Evolutionary conservation across 371 early-diverging fungal genomes (phyloP).

Genomic region (Mucor velutinosus): DNA sequence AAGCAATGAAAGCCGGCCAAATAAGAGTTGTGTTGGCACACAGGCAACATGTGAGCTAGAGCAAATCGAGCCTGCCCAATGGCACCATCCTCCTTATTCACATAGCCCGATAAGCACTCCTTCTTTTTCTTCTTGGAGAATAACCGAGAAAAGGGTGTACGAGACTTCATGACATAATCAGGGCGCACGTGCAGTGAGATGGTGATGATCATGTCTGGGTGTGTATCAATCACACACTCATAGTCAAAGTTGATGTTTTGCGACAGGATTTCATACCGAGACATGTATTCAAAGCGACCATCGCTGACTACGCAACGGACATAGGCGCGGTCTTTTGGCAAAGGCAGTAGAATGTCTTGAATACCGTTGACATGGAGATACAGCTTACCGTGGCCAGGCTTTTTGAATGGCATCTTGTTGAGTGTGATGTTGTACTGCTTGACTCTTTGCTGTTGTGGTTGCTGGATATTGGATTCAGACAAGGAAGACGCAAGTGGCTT

Average conservation of each 20-base stretch:
- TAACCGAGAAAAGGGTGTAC: constrained; percentile 34
- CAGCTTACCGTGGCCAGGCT: constrained; percentile 32
- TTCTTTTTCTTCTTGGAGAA: constrained; percentile 37
- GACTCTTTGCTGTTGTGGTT: not conserved
- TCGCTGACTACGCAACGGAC: constrained; percentile 53
- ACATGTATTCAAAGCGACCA: constrained; percentile 52
- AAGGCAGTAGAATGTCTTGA: constrained; percentile 40
- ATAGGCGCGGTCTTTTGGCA: constrained; percentile 47
- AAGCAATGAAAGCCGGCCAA: constrained; percentile 48
- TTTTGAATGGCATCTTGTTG: not conserved
- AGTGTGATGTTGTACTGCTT: not conserved
- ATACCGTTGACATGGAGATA: constrained; percentile 43
- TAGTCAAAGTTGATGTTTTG: constrained; percentile 34
- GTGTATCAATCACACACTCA: constrained; percentile 42
- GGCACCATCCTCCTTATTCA: constrained; percentile 47
- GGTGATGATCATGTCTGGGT: constrained; percentile 40
- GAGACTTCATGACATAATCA: constrained; percentile 40
- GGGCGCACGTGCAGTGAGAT: constrained; percentile 41
- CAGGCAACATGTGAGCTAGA: constrained; percentile 43
- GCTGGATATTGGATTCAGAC: not conserved
- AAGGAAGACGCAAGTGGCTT: not conserved
- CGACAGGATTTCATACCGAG: constrained; percentile 41
- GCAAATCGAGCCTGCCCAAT: constrained; percentile 50
- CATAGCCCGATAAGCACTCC: constrained; percentile 38
- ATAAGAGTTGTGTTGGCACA: constrained; percentile 37